Conservation (phyloP, 2,329 filamentous ascomycete genomes). For the Arthrobotrys musiformis region DNA sequence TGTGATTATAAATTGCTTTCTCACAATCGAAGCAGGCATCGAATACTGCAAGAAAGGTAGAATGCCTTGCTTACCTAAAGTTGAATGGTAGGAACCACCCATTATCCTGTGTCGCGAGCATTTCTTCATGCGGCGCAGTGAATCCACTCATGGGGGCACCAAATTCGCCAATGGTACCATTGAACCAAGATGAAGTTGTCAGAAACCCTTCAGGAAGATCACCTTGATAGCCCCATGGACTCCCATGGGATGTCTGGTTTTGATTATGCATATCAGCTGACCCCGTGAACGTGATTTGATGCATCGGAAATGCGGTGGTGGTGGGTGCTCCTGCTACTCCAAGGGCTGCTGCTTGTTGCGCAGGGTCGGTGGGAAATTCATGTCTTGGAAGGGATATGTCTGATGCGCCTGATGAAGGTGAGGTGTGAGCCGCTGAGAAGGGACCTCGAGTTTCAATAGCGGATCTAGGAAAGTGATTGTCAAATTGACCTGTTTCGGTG, state of each 20-base stretch:
- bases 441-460: slow-evolving; percentile 52
- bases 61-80: slow-evolving; percentile 46
- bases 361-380: slow-evolving; percentile 44
- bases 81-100: slow-evolving; percentile 54
- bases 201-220: slow-evolving; percentile 48
- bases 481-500: slow-evolving; percentile 35
- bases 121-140: slow-evolving; percentile 51
- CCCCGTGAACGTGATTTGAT: slow-evolving; percentile 47
- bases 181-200: slow-evolving; percentile 34
- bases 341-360: slow-evolving; percentile 2
- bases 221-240: slow-evolving; percentile 44
- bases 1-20: not conserved
- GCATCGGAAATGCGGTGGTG: slow-evolving; percentile 45
- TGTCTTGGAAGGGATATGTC: slow-evolving; percentile 51
- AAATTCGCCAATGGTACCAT: slow-evolving; percentile 39
- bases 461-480: slow-evolving; percentile 50
- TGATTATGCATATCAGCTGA: slow-evolving; percentile 34
- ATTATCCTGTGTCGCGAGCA: slow-evolving; percentile 49
- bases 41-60: not conserved
- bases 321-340: not conserved
- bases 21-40: not conserved
- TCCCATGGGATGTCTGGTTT: slow-evolving; percentile 31
- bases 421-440: slow-evolving; percentile 50
- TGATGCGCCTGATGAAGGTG: slow-evolving; percentile 49
- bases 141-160: slow-evolving; percentile 51